Percentiles rank a stretch among this genome's conserved stretches.
Evolutionary conservation across 75 land plant species (phyloP).

Genomic region (Gnetum montanum): DNA sequence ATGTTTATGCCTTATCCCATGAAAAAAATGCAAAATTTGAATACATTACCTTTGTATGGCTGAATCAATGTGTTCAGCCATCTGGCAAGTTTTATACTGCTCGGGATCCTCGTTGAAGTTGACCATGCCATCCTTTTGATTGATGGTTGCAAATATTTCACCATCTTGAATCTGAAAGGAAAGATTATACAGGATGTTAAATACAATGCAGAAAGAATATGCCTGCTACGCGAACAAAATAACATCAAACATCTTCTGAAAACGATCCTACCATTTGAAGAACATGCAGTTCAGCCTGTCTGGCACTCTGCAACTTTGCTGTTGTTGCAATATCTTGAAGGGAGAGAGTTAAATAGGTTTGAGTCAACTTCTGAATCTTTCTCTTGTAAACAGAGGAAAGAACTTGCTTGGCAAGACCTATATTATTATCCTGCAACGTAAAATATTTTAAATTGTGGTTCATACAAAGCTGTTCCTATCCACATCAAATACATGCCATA

Average conservation of each 20-base stretch:
- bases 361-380: slow-evolving; percentile 92
- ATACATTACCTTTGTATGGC: slow-evolving; percentile 91
- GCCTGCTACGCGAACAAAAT: not conserved
- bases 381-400: slow-evolving; percentile 84
- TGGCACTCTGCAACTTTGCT: slow-evolving; percentile 73
- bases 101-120: slow-evolving; percentile 97
- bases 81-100: slow-evolving; percentile 87
- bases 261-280: slow-evolving; percentile 78
- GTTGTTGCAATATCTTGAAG: slow-evolving; percentile 91
- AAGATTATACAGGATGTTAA: too few species aligned
- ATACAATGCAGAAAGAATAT: not conserved
- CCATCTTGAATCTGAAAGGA: slow-evolving; percentile 85
- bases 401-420: slow-evolving; percentile 95
- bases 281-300: slow-evolving; percentile 93
- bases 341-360: slow-evolving; percentile 90
- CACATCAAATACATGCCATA: too few species aligned
- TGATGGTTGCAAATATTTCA: slow-evolving; percentile 93
- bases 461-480: too few species aligned
- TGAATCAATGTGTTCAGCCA: slow-evolving; percentile 74
- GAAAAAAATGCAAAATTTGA: too few species aligned
- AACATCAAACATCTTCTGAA: not conserved
- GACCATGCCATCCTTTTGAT: slow-evolving; percentile 99
- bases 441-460: not conserved
- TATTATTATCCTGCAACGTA: slow-evolving; percentile 71
- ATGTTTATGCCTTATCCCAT: too few species aligned